Conservation (phyloP, 2,329 filamentous ascomycete genomes). For the Clarireedia homoeocarpa region DNA sequence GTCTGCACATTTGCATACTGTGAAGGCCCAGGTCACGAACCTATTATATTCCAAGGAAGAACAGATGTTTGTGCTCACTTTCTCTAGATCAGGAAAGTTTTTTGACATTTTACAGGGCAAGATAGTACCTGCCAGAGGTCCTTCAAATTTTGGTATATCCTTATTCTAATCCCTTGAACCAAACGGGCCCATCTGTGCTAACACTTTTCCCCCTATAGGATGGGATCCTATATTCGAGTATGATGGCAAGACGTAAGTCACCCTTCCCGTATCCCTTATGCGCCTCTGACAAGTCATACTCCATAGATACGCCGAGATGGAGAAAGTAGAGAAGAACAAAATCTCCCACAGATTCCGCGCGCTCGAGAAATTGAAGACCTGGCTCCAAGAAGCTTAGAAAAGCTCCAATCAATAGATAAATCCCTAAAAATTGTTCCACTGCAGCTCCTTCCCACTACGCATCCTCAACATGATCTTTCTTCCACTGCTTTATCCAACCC, state of each 20-base stretch:
- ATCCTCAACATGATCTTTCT: constrained; percentile 46
- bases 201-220: constrained; percentile 43
- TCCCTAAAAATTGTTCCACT: not conserved
- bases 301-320: constrained; percentile 86
- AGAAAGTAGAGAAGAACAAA: constrained; percentile 76
- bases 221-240: constrained; percentile 98
- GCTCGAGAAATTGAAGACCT: constrained; percentile 76
- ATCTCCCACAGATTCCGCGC: constrained; percentile 88
- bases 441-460: constrained; percentile 9
- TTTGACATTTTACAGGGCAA: constrained; percentile 46
- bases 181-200: constrained; percentile 2
- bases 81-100: not conserved
- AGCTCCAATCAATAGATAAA: not conserved
- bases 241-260: constrained; percentile 61
- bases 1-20: constrained; percentile 96
- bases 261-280: constrained; percentile 8
- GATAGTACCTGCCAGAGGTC: constrained; percentile 78
- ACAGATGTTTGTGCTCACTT: constrained; percentile 55
- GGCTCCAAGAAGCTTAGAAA: constrained; percentile 45
- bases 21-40: constrained; percentile 73
- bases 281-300: not conserved
- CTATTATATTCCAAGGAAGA: constrained; percentile 83
- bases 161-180: not conserved
- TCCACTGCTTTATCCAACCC: constrained; percentile 78
- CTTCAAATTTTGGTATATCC: constrained; percentile 68